Evolutionary conservation across 176 grass and related monocot species (phyloP).

Genomic region (Cenchrus purpureus): DNA sequence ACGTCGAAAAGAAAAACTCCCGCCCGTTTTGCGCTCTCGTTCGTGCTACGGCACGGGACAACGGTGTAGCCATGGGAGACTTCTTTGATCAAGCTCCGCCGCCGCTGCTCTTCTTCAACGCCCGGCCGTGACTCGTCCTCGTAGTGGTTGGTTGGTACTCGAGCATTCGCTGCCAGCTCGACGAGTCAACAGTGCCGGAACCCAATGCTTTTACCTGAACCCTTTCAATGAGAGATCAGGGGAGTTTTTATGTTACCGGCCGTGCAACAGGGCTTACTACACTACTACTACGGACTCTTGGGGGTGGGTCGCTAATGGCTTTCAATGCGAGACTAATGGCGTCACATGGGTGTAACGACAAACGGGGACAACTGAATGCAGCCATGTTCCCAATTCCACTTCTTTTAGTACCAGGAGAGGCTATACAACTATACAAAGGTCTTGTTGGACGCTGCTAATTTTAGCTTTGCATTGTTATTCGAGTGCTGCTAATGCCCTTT

Average conservation of each 20-base stretch:
- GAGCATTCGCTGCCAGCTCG: neutral
- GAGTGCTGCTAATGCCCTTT: neutral
- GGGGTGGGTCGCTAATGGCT: neutral
- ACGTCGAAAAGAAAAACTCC: neutral
- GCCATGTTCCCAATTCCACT: neutral
- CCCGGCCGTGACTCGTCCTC: neutral
- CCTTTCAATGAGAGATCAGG: neutral
- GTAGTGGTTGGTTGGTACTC: too few species aligned
- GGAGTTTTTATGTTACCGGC: neutral
- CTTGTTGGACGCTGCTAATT: neutral
- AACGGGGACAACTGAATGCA: neutral
- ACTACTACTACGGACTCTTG: neutral
- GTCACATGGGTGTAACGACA: slow-evolving; percentile 18
- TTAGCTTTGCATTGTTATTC: neutral
- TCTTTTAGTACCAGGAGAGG: neutral
- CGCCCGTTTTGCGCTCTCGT: neutral
- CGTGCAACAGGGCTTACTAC: neutral
- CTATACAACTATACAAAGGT: too few species aligned
- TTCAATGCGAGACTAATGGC: slow-evolving; percentile 37
- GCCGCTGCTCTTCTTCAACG: neutral
- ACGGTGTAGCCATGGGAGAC: neutral
- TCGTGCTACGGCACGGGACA: neutral
- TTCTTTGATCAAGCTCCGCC: neutral
- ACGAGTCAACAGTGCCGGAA: too few species aligned
- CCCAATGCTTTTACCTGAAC: too few species aligned